Percentiles rank a stretch among this genome's conserved stretches.
phyloP scores from a whole-genome alignment of 139 green algal genomes.

The Chlamydomonas incerta region DNA sequence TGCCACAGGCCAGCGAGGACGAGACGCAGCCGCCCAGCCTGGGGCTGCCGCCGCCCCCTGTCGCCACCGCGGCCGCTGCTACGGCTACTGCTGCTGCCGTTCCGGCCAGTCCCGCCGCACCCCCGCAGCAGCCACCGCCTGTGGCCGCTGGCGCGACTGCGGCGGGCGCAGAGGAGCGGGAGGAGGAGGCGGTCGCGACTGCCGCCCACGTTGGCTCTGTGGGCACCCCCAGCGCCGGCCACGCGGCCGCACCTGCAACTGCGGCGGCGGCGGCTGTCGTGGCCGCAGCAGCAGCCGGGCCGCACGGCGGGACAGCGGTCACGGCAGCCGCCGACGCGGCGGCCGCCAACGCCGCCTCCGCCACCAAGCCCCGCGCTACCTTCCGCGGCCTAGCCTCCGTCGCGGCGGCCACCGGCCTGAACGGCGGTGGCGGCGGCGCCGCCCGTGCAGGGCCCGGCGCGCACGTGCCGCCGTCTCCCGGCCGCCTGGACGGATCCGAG shows the following conservation, averaged over 20 bases:
- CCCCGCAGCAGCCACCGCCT: no score
- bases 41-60: background rate
- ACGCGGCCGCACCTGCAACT: no score
- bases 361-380: constrained; percentile 14
- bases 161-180: no score
- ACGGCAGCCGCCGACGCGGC: background rate
- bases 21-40: constrained; percentile 22
- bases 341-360: background rate
- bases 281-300: background rate
- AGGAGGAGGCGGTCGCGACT: background rate
- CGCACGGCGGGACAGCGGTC: background rate
- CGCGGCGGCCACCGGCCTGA: background rate
- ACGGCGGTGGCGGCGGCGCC: no score
- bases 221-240: background rate
- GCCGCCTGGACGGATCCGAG: constrained; percentile 19
- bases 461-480: background rate
- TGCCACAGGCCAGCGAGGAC: background rate
- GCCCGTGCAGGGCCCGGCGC: no score
- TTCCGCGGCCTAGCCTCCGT: background rate
- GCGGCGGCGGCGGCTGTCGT: background rate
- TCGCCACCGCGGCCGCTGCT: background rate
- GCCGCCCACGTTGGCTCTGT: background rate
- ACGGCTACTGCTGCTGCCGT: background rate
- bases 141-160: no score
- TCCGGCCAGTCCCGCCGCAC: background rate